A percentile compares a stretch with the other conserved stretches of the same genome.
Conservation (phyloP, 2,329 filamentous ascomycete genomes). For the Fusarium bulbicola region DNA sequence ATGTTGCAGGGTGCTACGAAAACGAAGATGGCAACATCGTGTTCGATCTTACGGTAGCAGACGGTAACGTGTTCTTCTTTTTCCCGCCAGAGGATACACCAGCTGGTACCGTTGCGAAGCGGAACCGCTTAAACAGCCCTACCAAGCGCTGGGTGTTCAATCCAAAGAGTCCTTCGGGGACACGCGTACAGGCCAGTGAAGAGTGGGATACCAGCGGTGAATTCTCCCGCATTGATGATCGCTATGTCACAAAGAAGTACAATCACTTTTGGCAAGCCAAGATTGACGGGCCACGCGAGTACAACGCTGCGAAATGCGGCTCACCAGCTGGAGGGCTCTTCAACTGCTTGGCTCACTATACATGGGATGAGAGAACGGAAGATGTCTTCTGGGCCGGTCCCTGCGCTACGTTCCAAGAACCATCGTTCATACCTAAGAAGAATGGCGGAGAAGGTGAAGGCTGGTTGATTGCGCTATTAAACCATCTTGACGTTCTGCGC, state of each 20-base stretch:
- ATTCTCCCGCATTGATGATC: constrained; percentile 15
- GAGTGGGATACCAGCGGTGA: neutral
- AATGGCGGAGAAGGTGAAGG: neutral
- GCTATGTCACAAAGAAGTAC: constrained; percentile 6
- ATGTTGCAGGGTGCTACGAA: constrained; percentile 21
- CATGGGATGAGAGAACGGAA: neutral
- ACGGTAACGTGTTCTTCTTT: constrained; percentile 23
- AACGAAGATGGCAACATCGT: constrained; percentile 14
- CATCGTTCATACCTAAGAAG: constrained; percentile 2
- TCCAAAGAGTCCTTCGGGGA: neutral
- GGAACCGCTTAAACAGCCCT: neutral
- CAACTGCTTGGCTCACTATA: constrained; percentile 11
- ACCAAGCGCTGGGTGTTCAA: neutral
- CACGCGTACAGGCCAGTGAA: neutral
- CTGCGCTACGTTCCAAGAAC: constrained; percentile 6
- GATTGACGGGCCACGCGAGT: neutral
- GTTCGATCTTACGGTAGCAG: constrained; percentile 15
- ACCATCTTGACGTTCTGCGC: constrained; percentile 7
- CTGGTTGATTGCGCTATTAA: neutral
- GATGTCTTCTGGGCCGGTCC: constrained; percentile 1
- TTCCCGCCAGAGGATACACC: neutral
- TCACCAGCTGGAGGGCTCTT: constrained; percentile 1
- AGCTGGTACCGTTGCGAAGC: neutral
- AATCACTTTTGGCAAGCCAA: constrained; percentile 14
- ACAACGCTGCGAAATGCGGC: neutral